Base-by-base conservation (phyloP, 2,329 filamentous ascomycete species). In the Trichoderma sp. region DNA sequence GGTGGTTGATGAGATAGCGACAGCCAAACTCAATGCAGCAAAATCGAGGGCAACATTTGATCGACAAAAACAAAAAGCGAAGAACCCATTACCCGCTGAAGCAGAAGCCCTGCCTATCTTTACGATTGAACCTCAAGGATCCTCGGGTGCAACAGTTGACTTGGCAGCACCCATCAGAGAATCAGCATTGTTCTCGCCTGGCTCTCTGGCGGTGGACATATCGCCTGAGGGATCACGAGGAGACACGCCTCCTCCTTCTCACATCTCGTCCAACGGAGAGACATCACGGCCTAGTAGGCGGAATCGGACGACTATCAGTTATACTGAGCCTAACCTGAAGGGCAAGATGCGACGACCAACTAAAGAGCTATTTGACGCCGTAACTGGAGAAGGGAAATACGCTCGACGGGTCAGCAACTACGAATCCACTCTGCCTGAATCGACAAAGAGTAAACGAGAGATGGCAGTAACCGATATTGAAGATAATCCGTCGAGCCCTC, bases 261-360 rank as follows among this genome's bases (percentile, higher is more conserved):
- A 90, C 74, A 86, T 91, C 43, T 87, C 85, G 8, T 82, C 81
- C 8, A 84, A 80, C 43, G 85, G 87, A 64, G 87, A 91, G 75
- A 87, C 87, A 32, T 85, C 88, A 32, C 87, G 93, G 58, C 88
- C 88, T 26, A 91, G 90, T 75, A 85, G 93, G 74, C 88, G 93
- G 74, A 88, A 89, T 62, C 86, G 91, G 76, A 83, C 88, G 12
- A 86, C 90, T 64, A 88, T 96, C 73, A 95, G 92, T 82, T 96
- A 96, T 79, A 92, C 92, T 12, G 92, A 95, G 79, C 93, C 93
- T 1, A 95, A 92, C 76, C 84, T 96, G 55, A 87, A 92, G 73
- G 92, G 91, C 78, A 96, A 96, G 82, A 95, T 96, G 93, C 88
- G 93, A 72, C 88, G 93, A 72, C 92, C 93, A 26, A 92, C 91